A percentile compares a stretch with the other conserved stretches of the same genome.
Evolutionary conservation across 257 asterid genomes (phyloP).

Genomic region (Prunella vulgaris): DNA sequence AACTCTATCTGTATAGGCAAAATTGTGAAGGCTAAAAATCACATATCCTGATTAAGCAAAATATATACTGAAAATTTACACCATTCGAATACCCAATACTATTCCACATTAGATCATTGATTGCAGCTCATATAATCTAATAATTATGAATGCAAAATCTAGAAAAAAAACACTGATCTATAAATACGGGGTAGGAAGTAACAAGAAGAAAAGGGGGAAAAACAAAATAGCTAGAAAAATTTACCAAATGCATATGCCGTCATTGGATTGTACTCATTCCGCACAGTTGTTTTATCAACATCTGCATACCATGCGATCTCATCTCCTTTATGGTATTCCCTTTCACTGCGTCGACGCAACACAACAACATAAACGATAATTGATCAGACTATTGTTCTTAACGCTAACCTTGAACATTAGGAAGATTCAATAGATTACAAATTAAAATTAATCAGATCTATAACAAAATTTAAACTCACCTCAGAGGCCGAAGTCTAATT

Average conservation of each 20-base stretch:
- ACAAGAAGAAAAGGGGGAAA: not conserved
- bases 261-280: conserved; percentile 73
- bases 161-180: conserved; percentile 12
- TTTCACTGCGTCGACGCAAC: conserved; percentile 48
- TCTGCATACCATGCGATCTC: conserved; percentile 88
- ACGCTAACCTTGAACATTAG: conserved; percentile 30
- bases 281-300: conserved; percentile 70
- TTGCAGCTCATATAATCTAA: conserved; percentile 8
- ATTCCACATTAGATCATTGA: not conserved
- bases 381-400: conserved; percentile 21
- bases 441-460: conserved; percentile 49
- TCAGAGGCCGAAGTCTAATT: conserved; percentile 87
- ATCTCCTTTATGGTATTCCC: conserved; percentile 86
- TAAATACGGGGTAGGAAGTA: not conserved
- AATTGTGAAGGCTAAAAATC: not conserved
- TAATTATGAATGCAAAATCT: conserved; percentile 9
- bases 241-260: conserved; percentile 90
- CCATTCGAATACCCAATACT: not conserved
- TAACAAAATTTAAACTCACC: conserved; percentile 41
- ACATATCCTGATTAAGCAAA: conserved; percentile 11
- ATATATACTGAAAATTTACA: not conserved
- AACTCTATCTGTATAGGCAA: conserved; percentile 58
- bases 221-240: not conserved
- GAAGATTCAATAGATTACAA: conserved; percentile 25
- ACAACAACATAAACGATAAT: conserved; percentile 21